Evolutionary conservation across 2,329 filamentous ascomycete genomes (phyloP), one percentile per base, ranked within the genome.

Genomic region (Orbilia quercus): DNA sequence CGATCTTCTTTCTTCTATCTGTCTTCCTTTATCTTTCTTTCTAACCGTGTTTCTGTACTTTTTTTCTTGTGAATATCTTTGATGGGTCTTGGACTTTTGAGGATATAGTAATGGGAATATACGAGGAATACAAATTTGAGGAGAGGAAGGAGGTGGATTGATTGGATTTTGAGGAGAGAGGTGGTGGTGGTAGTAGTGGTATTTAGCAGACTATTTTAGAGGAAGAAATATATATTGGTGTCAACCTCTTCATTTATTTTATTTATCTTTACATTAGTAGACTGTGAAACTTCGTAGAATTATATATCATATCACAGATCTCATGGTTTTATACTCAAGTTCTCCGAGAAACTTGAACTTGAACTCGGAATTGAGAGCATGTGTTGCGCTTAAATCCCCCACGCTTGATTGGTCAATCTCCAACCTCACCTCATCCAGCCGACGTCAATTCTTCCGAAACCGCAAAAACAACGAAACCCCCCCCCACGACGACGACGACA

Each of bases 361-460:
- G n/a, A n/a, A n/a, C n/a, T n/a, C n/a, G n/a, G n/a, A n/a, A n/a
- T n/a, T n/a, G n/a, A n/a, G n/a, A n/a, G n/a, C 23, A 5, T 38
- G 12, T 23, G 4, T 50, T 48, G 25, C 45, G 63, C 34, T 59
- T 42, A 51, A 22, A 58, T 67, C 34, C 40, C 12, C 53, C 36
- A 14, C 16, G 28, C 22, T 65, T 73, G 54, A 73, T 73, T 73
- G 69, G 69, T 28, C 45, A 58, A 31, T 38, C 12, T 36, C 12
- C 22, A 23, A 38, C 11, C 25, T 22, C 7, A 12, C 1, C 16
- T 1, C 31, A 44, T 62, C 36, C 40, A 20, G 54, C 64, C 36
- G 50, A 71, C 69, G 60, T 73, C 69, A 73, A 62, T 65, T 73
- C 69, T 66, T 66, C 69, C 60, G 60, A 73, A 22, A 18, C 45